phyloP scores from a whole-genome alignment of 2,329 filamentous ascomycete genomes.

The Arthrinium phaeospermum region DNA sequence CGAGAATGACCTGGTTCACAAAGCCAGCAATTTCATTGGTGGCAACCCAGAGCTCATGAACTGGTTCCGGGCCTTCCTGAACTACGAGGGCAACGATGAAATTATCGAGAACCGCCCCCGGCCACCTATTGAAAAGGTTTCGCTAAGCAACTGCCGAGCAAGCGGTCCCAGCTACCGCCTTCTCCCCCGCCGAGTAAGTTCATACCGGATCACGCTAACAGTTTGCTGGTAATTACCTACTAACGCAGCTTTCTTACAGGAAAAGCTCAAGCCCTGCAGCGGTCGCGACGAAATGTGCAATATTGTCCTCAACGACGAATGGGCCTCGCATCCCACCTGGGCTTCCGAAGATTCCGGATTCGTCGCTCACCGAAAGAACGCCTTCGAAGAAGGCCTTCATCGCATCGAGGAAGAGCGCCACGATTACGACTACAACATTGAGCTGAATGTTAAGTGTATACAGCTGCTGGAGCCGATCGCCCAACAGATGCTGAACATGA shows the following conservation, averaged over 20 bases:
- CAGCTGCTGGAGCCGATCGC: slow-evolving; percentile 94
- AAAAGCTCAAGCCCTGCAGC: slow-evolving; percentile 89
- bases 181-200: slow-evolving; percentile 75
- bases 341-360: slow-evolving; percentile 98
- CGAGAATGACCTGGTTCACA: slow-evolving; percentile 79
- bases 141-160: slow-evolving; percentile 93
- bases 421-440: slow-evolving; percentile 98
- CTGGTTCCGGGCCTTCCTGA: slow-evolving; percentile 86
- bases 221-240: not conserved
- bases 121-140: slow-evolving; percentile 81
- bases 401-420: slow-evolving; percentile 97
- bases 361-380: slow-evolving; percentile 96
- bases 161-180: slow-evolving; percentile 94
- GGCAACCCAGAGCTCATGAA: slow-evolving; percentile 86
- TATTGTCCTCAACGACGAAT: slow-evolving; percentile 93
- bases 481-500: slow-evolving; percentile 85
- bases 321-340: slow-evolving; percentile 99
- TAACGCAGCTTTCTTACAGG: slow-evolving; percentile 46
- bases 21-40: slow-evolving; percentile 85
- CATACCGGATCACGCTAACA: not conserved
- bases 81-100: slow-evolving; percentile 77
- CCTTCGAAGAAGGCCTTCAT: slow-evolving; percentile 91
- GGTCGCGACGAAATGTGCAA: slow-evolving; percentile 95
- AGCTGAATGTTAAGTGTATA: slow-evolving; percentile 92
- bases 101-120: slow-evolving; percentile 79